These are phyloP conservation scores for Talaromyces sp. DNA, from an alignment of 2,329 filamentous ascomycete genomes.

Conservation along the genomic window DNA sequence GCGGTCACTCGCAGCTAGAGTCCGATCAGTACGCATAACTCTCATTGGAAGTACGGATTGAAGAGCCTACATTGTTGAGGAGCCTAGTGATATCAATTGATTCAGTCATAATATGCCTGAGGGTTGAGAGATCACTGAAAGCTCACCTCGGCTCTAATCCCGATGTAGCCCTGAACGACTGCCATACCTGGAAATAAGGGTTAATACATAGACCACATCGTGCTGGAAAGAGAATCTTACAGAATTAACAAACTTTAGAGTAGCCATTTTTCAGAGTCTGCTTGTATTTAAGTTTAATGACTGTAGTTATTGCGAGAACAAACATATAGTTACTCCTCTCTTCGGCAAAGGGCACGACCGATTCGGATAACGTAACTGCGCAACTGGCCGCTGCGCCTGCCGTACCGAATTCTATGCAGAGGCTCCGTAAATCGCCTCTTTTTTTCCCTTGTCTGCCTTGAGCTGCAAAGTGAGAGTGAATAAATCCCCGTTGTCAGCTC, in stretches of 20 bases:
- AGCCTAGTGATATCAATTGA: constrained; percentile 18
- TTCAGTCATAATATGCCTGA: background rate
- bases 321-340: background rate
- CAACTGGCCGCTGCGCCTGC: constrained; percentile 4
- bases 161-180: constrained; percentile 79
- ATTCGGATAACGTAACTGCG: background rate
- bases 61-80: constrained; percentile 36
- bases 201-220: background rate
- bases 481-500: background rate
- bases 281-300: background rate
- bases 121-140: background rate
- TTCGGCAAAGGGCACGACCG: background rate
- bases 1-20: constrained; percentile 56
- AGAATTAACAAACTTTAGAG: constrained; percentile 61
- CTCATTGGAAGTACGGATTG: background rate
- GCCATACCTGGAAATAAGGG: constrained; percentile 61
- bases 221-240: constrained; percentile 38
- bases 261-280: constrained; percentile 38
- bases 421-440: background rate
- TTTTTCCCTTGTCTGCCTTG: background rate
- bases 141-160: constrained; percentile 81
- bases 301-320: background rate
- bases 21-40: background rate
- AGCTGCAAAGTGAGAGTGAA: background rate
- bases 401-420: background rate